These are phyloP conservation scores for Flammula alnicola DNA, from an alignment of 1,284 basidiomycete genomes.

Conservation along the genomic window DNA sequence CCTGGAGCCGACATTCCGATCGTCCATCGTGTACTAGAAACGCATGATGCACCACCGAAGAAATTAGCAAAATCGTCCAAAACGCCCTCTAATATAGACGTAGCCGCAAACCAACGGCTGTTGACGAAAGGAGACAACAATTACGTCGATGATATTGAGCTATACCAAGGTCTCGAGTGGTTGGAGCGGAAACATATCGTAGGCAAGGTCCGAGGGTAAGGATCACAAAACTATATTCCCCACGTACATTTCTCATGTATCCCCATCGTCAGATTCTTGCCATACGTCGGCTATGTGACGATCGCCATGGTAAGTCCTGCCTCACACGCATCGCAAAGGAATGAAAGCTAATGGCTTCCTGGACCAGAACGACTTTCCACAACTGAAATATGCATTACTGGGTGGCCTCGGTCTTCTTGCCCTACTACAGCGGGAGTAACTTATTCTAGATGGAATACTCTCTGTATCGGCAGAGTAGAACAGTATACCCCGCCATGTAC, in stretches of 20 bases:
- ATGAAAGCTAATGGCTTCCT: not conserved
- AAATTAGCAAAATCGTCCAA: conserved; percentile 25
- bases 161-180: conserved; percentile 90
- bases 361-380: conserved; percentile 90
- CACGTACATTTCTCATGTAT: not conserved
- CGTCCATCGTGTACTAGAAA: conserved; percentile 92
- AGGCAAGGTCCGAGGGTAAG: conserved; percentile 92
- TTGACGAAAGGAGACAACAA: conserved; percentile 99
- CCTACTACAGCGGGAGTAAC: conserved; percentile 78
- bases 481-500: not conserved
- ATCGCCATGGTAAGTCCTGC: conserved; percentile 80
- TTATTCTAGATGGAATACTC: conserved; percentile 5
- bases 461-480: not conserved
- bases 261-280: conserved; percentile 69
- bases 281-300: conserved; percentile 95
- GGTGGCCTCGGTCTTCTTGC: conserved; percentile 81
- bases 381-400: conserved; percentile 90
- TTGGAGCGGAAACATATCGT: conserved; percentile 86
- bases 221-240: conserved; percentile 17
- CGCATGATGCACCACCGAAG: conserved; percentile 63
- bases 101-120: conserved; percentile 61
- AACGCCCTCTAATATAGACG: conserved; percentile 27
- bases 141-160: conserved; percentile 79
- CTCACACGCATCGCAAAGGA: conserved; percentile 1
- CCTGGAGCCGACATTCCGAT: conserved; percentile 92